Base-by-base conservation (phyloP, 2,329 filamentous ascomycete genomes). In the Fusarium musae region DNA sequence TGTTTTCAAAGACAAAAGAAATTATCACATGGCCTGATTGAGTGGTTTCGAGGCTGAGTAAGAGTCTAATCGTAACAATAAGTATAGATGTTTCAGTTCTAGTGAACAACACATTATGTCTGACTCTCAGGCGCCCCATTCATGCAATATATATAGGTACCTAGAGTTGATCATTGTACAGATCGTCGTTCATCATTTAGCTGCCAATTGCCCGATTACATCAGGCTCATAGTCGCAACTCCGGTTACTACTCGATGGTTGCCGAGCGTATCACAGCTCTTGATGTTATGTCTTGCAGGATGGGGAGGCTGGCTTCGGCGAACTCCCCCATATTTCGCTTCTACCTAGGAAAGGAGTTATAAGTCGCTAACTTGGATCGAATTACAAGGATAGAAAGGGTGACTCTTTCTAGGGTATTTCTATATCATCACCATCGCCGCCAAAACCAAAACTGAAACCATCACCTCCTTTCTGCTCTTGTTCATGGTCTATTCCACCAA, bases 401-500 rank as follows among this genome's bases (percentile, higher is more conserved):
- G 47, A 42, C 46, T 17, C 37, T 36, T 66, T 64, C 75, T 66
- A 87, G 34, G 83, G 83, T 75, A 86, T 83, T 72, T 87, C 86
- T 15, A 85, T 85, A 32, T 86, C 84, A 42, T 85, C 85, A 30
- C 85, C 84, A 43, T 54, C 34, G 34, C 80, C 83, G 21, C 85
- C 87, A 78, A 90, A 89, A 1, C 87, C 86, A 77, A 90, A 90
- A 72, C 87, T 89, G 70, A 89, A 89, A 59, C 80, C 79, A 37
- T 79, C 78, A 21, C 54, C 81, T 37, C 79, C 79, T 23, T 52
- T 79, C 74, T 74, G 79, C 74, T 74, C 78, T 53, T 78, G 64
- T 54, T 83, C 79, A 63, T 82, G 81, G 59, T 84, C 75, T 21
- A 72, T 70, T 28, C 77, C 75, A 30, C 81, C 80, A 16, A 94